Conservation (phyloP, 345 rosid species). For the Raphanus sativus region DNA sequence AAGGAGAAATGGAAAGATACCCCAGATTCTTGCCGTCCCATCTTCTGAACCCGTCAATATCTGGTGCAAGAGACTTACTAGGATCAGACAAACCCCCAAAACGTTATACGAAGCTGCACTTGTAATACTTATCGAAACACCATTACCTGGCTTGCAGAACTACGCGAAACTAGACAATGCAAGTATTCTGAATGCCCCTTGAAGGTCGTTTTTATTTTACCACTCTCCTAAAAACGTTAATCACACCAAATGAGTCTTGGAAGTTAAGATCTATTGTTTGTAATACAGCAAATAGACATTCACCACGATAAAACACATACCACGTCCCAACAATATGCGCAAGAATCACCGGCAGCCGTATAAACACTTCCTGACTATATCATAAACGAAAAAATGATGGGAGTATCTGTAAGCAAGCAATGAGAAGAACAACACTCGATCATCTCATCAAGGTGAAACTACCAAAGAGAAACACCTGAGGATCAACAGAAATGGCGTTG, state of each 20-base stretch:
- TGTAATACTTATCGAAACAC: not conserved
- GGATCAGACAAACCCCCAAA: not conserved
- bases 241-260: not conserved
- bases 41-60: conserved; percentile 96
- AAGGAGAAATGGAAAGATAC: too few species aligned
- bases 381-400: conserved; percentile 20
- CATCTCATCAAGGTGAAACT: conserved; percentile 13
- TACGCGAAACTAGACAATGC: conserved; percentile 73
- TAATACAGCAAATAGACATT: conserved; percentile 3
- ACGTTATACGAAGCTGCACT: conserved; percentile 1
- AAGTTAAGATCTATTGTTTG: not conserved
- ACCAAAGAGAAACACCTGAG: conserved; percentile 43
- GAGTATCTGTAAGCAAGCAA: not conserved
- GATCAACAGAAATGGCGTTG: conserved; percentile 75
- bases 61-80: conserved; percentile 45
- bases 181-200: conserved; percentile 89
- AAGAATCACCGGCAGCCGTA: conserved; percentile 92
- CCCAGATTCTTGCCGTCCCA: conserved; percentile 95
- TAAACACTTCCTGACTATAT: conserved; percentile 70
- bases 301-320: conserved; percentile 55
- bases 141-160: conserved; percentile 73
- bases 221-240: conserved; percentile 69
- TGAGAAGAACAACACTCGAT: not conserved
- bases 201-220: conserved; percentile 71
- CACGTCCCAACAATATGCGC: conserved; percentile 97